Evolutionary conservation across 2,329 filamentous ascomycete genomes (phyloP).

Genomic region (Aspergillus persii): DNA sequence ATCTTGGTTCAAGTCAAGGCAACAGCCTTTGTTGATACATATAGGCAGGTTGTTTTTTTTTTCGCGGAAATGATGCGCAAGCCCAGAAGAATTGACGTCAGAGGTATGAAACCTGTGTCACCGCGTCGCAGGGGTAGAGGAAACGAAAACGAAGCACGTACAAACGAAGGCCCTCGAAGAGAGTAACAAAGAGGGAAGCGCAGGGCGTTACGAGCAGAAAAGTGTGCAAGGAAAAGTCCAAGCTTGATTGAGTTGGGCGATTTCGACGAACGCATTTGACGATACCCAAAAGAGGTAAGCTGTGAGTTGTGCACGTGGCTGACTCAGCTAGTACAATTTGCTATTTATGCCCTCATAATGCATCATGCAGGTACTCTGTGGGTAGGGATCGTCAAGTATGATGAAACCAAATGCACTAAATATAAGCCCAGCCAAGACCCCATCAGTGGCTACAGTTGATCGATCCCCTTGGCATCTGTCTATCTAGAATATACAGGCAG

Average conservation of each 20-base stretch:
- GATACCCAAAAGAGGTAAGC: slow-evolving; percentile 14
- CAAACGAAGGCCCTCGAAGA: not conserved
- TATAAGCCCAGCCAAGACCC: no score
- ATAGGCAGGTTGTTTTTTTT: slow-evolving; percentile 6
- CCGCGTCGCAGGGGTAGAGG: not conserved
- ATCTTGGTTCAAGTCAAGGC: not conserved
- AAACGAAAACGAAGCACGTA: not conserved
- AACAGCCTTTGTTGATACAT: slow-evolving; percentile 14
- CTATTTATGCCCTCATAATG: no score
- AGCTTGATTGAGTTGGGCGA: slow-evolving; percentile 5
- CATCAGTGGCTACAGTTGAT: no score
- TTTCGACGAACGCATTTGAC: slow-evolving; percentile 7
- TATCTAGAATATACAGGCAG: no score
- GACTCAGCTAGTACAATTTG: slow-evolving; percentile 11
- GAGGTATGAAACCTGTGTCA: slow-evolving; percentile 5
- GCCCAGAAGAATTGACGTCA: slow-evolving; percentile 28
- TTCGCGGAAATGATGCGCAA: slow-evolving; percentile 7
- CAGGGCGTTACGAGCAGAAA: not conserved
- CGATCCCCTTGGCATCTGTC: no score
- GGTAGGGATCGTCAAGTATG: no score
- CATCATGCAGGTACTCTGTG: no score
- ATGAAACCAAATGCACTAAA: no score
- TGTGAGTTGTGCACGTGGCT: slow-evolving; percentile 12
- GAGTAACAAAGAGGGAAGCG: not conserved
- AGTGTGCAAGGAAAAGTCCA: slow-evolving; percentile 3